A percentile compares a stretch with the other conserved stretches of the same genome.
Conservation (phyloP, 306 rosid genomes). For the Fagus sylvatica region DNA sequence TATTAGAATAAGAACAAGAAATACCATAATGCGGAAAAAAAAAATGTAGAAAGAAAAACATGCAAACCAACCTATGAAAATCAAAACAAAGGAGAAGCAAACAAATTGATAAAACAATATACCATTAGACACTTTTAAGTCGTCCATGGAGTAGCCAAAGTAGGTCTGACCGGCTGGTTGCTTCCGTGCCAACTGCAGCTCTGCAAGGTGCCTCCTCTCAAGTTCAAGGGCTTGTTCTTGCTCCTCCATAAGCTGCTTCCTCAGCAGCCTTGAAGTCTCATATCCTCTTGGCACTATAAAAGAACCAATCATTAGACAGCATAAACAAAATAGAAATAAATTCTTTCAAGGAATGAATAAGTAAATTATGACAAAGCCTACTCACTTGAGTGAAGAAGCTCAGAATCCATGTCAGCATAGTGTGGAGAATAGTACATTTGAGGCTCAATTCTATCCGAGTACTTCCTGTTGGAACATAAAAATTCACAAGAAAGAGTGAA, state of each 20-base stretch:
- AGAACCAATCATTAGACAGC: slow-evolving; percentile 1
- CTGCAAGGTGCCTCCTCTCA: slow-evolving; percentile 48
- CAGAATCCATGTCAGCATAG: slow-evolving; percentile 42
- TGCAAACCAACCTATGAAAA: not conserved
- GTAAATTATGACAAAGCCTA: slow-evolving; percentile 14
- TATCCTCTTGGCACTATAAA: slow-evolving; percentile 48
- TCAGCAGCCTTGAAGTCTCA: slow-evolving; percentile 39
- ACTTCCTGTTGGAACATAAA: slow-evolving; percentile 49
- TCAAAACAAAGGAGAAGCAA: not conserved
- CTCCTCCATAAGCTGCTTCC: slow-evolving; percentile 58
- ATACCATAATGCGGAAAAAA: not conserved
- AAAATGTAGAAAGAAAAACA: not conserved
- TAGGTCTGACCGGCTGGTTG: slow-evolving; percentile 29
- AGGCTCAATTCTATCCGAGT: slow-evolving; percentile 51
- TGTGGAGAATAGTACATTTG: slow-evolving; percentile 31
- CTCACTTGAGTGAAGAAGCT: slow-evolving; percentile 59
- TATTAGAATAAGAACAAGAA: not conserved
- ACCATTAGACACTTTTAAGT: slow-evolving; percentile 46
- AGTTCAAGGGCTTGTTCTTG: slow-evolving; percentile 49
- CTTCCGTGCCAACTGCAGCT: slow-evolving; percentile 36
- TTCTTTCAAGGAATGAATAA: not conserved
- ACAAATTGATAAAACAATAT: not conserved
- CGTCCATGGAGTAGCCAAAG: slow-evolving; percentile 43
- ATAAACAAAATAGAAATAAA: not conserved
- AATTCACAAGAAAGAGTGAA: slow-evolving; percentile 1